A percentile compares a stretch with the other conserved stretches of the same genome.
These are phyloP conservation scores for Aspergillus panamensis DNA, from an alignment of 495 filamentous ascomycete genomes.

Conservation along the genomic window DNA sequence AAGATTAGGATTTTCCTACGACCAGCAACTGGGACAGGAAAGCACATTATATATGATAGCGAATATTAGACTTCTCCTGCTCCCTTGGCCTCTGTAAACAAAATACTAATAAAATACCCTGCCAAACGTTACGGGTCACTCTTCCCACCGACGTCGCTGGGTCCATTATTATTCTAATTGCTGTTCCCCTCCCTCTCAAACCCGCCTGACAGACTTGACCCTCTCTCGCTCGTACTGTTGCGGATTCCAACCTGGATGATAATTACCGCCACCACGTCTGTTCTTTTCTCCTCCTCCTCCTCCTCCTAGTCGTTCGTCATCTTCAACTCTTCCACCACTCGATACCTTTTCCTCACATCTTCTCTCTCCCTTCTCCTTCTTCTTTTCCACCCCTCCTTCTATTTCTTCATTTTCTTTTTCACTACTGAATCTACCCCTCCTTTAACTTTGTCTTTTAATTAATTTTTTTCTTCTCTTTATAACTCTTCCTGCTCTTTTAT, in stretches of 20 bases:
- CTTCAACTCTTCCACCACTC: neutral
- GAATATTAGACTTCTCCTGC: too few species aligned
- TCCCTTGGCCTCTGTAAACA: too few species aligned
- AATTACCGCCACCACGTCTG: conserved; percentile 13
- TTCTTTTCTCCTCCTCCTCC: conserved; percentile 10
- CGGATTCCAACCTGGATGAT: neutral
- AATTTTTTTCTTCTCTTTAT: conserved; percentile 8
- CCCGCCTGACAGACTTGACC: conserved; percentile 19
- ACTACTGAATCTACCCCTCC: conserved; percentile 23
- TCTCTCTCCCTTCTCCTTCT: conserved; percentile 17
- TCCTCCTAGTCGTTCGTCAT: conserved; percentile 2
- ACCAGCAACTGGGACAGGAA: neutral
- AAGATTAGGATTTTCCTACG: neutral
- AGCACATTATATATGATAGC: neutral
- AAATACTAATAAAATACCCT: neutral
- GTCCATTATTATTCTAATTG: neutral
- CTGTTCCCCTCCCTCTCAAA: neutral
- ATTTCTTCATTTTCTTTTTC: conserved; percentile 9
- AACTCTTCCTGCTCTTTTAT: neutral
- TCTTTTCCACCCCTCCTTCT: conserved; percentile 24
- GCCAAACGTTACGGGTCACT: neutral
- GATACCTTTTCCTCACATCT: conserved; percentile 19
- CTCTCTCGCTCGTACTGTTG: conserved; percentile 3
- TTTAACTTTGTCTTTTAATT: conserved; percentile 10
- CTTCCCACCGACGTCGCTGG: neutral